Evolutionary conservation across 129 eudicot genomes (phyloP), one percentile per base, ranked within the genome.

Genomic region (Flaveria robusta): DNA sequence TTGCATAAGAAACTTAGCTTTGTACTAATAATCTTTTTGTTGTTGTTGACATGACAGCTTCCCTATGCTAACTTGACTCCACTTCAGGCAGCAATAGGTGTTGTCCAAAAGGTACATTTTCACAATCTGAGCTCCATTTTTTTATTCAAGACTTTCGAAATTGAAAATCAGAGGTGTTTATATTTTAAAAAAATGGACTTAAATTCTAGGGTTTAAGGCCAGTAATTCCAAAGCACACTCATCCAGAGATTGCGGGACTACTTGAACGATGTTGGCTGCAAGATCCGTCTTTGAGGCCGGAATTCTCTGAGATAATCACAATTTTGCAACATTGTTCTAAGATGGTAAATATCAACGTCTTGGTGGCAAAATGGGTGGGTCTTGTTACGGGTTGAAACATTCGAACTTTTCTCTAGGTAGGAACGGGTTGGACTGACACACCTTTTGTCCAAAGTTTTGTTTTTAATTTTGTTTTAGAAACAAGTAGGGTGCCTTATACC

Each of bases 71-170:
- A 79, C 76, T 75, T 87, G 86, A 87, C 83, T 70, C 91, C 91
- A 4, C 80, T 84, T 52, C 91, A 84, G 73, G 91, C 91, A 68
- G 91, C 91, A 7, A 74, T 87, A 43, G 91, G 91, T 55, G 91
- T 87, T 23, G 85, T 87, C 56, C 91, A 84, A 63, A 79, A 87
- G 91, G 91, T 87, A 82, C 39, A 52, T 74, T 51, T 55, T 42
- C 55, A 26, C 65, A 70, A 58, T 60, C 74, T 63, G 15, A 34
- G 62, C 23, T 75, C 26, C 16, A 0, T 37, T 47, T 46, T 47
- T 52, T 37, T 1, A 16, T 31, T 37, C 20, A 22, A 7, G 11
- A 8, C 34, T 1, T 71, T 41, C 14, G 59, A 80, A 43, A 7
- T 37, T 72, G 14, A 9, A 60, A 55, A 27, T 37, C n/a, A 6